Percentiles rank a stretch among this genome's conserved stretches.
Conservation (phyloP, 176 grass and related monocot genomes). For the Oryza brachyantha region DNA sequence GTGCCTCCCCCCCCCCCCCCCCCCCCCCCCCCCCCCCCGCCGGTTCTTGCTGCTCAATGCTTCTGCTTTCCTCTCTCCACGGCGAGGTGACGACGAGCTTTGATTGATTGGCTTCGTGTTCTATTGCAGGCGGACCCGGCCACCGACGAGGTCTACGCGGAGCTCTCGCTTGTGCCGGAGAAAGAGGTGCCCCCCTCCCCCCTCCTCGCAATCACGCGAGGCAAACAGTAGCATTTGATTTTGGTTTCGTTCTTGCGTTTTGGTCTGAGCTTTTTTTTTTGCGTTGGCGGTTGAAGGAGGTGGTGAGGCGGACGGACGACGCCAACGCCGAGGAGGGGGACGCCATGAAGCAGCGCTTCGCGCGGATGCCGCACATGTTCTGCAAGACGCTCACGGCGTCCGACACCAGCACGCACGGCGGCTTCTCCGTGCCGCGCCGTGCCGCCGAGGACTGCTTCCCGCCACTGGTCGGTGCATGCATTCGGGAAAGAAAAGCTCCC, state of each 20-base stretch:
- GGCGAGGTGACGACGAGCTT: background rate
- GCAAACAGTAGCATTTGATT: background rate
- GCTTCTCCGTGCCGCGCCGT: conserved; percentile 95
- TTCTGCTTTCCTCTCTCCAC: background rate
- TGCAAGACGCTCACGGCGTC: conserved; percentile 98
- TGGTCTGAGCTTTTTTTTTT: background rate
- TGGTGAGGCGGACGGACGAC: conserved; percentile 33
- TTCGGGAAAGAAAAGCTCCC: background rate
- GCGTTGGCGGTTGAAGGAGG: conserved; percentile 24
- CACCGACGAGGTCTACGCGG: conserved; percentile 87
- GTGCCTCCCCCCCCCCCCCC: no score
- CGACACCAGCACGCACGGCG: conserved; percentile 96
- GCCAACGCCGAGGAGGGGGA: conserved; percentile 53
- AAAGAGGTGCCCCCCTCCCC: conserved; percentile 75
- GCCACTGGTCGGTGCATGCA: conserved; percentile 57
- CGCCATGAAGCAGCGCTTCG: conserved; percentile 37
- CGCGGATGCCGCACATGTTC: conserved; percentile 92
- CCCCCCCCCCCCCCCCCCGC: no score
- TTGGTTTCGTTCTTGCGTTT: background rate
- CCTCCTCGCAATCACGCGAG: no score
- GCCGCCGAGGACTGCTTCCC: conserved; percentile 99
- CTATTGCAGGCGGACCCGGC: conserved; percentile 67
- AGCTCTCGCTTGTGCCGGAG: conserved; percentile 69
- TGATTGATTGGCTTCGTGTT: background rate
- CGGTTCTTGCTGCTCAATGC: conserved; percentile 16